phyloP scores from a whole-genome alignment of 192 early-diverging fungal genomes.

The Coemansia sp. region DNA sequence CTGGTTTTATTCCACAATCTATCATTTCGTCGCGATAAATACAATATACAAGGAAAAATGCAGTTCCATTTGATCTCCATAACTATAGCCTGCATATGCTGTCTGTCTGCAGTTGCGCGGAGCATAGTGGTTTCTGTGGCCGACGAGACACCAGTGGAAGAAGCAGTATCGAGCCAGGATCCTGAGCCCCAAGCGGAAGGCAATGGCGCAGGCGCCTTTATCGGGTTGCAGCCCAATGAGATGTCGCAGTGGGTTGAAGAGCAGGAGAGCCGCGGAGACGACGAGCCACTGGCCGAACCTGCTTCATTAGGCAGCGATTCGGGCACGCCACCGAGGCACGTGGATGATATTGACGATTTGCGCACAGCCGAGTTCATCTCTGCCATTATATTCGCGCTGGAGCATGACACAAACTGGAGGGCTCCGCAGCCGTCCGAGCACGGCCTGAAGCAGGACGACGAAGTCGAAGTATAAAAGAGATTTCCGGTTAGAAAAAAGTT shows the following conservation, averaged over 20 bases:
- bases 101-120: constrained; percentile 12
- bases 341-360: constrained; percentile 19
- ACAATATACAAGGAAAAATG: not conserved
- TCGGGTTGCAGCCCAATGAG: constrained; percentile 40
- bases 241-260: constrained; percentile 27
- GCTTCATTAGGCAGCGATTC: constrained; percentile 1
- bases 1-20: not conserved
- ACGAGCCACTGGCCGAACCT: constrained; percentile 5
- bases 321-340: constrained; percentile 2
- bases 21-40: not conserved
- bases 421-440: not conserved
- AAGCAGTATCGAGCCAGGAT: not conserved
- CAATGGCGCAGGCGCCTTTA: constrained; percentile 16
- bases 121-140: not conserved
- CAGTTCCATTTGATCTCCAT: not conserved
- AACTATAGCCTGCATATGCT: constrained; percentile 5
- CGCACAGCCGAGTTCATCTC: constrained; percentile 40
- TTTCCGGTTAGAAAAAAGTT: too few species aligned
- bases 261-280: constrained; percentile 15
- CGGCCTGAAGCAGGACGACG: not conserved
- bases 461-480: not conserved
- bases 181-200: not conserved
- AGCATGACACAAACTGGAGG: constrained; percentile 3
- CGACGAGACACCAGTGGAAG: not conserved
- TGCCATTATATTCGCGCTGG: constrained; percentile 34